phyloP scores from a whole-genome alignment of 352 stramenopile genomes.

The Globisporangium nagaii region DNA sequence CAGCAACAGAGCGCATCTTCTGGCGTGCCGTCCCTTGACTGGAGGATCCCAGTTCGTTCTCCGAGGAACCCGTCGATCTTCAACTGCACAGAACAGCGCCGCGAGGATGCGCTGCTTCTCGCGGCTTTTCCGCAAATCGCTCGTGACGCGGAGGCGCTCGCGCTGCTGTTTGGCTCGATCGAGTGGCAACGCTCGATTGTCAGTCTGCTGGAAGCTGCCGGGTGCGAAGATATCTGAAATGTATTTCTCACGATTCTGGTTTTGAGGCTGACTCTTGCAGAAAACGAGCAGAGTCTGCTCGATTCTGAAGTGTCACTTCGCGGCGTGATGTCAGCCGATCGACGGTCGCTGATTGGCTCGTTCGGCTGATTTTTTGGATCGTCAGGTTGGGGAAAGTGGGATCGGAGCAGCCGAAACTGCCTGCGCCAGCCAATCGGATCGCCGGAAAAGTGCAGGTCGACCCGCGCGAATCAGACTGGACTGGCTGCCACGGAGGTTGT shows the following conservation, averaged over 20 bases:
- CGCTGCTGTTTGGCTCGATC: neutral
- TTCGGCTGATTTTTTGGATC: neutral
- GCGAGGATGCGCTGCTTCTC: neutral
- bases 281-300: neutral
- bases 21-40: neutral
- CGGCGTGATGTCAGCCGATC: neutral
- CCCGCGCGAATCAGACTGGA: neutral
- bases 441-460: neutral
- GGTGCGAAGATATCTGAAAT: slow-evolving; percentile 3
- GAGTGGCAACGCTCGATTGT: too few relatives aligned
- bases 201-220: too few relatives aligned
- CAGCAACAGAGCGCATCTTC: slow-evolving; percentile 5
- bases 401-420: neutral
- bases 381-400: neutral
- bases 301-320: neutral
- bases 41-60: neutral
- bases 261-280: too few relatives aligned
- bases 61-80: neutral
- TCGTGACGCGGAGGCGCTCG: neutral
- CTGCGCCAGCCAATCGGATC: neutral
- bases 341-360: neutral
- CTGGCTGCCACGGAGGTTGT: neutral
- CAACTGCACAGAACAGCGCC: neutral
- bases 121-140: neutral
- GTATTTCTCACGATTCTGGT: too few relatives aligned